These are phyloP conservation scores for Acanthamoeba royreba DNA, from an alignment of 208 protist genomes.

Conservation along the genomic window DNA sequence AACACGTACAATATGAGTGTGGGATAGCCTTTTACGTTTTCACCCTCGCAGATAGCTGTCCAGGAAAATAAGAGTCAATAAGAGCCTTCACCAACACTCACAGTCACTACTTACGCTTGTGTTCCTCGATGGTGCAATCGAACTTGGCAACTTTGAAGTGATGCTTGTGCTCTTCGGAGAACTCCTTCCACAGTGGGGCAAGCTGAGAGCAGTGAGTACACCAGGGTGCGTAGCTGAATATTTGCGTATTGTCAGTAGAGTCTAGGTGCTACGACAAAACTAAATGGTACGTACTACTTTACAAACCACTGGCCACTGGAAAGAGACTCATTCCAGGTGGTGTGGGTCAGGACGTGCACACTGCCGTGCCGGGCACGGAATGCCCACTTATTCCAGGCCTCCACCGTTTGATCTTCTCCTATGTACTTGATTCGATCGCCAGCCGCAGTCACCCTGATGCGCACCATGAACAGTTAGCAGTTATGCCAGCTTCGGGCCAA, in stretches of 20 bases:
- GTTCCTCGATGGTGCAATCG: neutral
- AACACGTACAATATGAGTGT: constrained; percentile 10
- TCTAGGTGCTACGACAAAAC: too few relatives aligned
- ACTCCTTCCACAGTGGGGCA: constrained; percentile 37
- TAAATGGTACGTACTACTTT: neutral
- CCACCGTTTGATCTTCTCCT: neutral
- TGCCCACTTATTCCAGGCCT: neutral
- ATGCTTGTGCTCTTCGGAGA: neutral
- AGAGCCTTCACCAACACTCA: neutral
- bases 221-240: constrained; percentile 33
- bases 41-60: neutral
- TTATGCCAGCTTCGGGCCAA: neutral
- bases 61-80: neutral
- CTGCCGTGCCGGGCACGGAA: neutral
- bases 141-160: constrained; percentile 57
- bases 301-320: neutral
- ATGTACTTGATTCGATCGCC: neutral
- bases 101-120: neutral
- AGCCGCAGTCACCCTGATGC: neutral
- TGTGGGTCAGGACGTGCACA: neutral
- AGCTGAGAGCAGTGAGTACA: constrained; percentile 53
- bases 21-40: neutral
- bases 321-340: neutral
- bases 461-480: neutral
- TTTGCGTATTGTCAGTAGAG: too few relatives aligned